These are phyloP conservation scores for Fusarium subglutinans DNA, from an alignment of 2,329 filamentous ascomycete species.

Conservation along the genomic window DNA sequence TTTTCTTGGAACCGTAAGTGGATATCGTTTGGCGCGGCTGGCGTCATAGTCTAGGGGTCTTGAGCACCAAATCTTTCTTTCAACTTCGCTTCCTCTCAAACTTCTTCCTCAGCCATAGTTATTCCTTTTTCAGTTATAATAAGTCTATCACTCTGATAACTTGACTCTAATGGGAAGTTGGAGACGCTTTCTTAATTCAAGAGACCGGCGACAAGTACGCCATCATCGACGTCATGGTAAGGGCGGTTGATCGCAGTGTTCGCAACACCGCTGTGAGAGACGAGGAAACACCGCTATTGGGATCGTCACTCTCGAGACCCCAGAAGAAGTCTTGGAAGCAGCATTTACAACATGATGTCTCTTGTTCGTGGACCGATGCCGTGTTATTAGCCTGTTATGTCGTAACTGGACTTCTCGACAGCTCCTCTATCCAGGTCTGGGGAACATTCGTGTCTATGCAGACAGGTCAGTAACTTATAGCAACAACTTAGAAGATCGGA, in stretches of 20 bases:
- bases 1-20: slow-evolving; percentile 17
- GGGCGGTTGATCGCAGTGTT: not conserved
- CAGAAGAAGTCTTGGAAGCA: not conserved
- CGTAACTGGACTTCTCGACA: slow-evolving; percentile 81
- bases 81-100: not conserved
- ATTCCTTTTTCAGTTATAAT: not conserved
- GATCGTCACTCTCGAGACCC: not conserved
- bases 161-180: not conserved
- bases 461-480: slow-evolving; percentile 64
- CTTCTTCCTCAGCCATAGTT: not conserved
- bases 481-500: not conserved
- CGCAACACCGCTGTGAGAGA: not conserved
- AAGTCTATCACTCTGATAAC: not conserved
- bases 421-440: slow-evolving; percentile 79
- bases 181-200: not conserved
- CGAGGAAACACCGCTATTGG: slow-evolving; percentile 35
- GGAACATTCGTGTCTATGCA: slow-evolving; percentile 87
- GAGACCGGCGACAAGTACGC: too few relatives aligned
- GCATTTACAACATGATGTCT: slow-evolving; percentile 24
- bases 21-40: slow-evolving; percentile 24
- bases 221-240: not conserved
- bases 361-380: slow-evolving; percentile 70
- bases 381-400: slow-evolving; percentile 77
- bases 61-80: slow-evolving; percentile 27
- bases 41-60: slow-evolving; percentile 22